phyloP scores from a whole-genome alignment of 306 rosid genomes.

The Pterocarpus santalinus region DNA sequence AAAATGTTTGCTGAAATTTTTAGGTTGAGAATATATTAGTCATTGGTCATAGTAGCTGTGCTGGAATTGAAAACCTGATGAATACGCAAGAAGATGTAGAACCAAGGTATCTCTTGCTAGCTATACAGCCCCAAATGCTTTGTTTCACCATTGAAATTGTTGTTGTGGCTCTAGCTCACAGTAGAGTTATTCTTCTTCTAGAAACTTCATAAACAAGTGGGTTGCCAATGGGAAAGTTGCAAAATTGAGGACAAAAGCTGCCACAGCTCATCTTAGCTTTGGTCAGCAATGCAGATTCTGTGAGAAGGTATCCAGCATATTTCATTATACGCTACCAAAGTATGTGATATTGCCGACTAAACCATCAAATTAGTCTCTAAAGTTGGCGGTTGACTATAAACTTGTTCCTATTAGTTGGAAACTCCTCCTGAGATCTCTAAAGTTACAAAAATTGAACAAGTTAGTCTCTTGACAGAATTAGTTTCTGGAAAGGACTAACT shows the following conservation, averaged over 20 bases:
- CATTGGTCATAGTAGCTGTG: conserved; percentile 92
- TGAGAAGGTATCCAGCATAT: conserved; percentile 72
- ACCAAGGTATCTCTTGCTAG: conserved; percentile 60
- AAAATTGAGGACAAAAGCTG: conserved; percentile 69
- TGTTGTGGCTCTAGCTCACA: not conserved
- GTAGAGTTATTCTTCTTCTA: conserved; percentile 36
- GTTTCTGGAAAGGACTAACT: no score
- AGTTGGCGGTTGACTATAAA: no score
- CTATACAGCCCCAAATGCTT: not conserved
- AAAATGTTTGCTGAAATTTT: conserved; percentile 38
- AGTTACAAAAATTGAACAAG: no score
- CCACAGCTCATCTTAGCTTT: conserved; percentile 70
- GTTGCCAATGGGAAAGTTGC: conserved; percentile 71
- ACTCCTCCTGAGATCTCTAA: no score
- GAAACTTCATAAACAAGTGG: conserved; percentile 81
- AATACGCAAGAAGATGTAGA: conserved; percentile 67
- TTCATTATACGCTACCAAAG: not conserved
- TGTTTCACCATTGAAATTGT: conserved; percentile 7
- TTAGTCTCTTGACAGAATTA: no score
- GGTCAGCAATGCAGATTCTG: conserved; percentile 84
- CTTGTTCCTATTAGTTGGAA: no score
- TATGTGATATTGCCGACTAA: not conserved
- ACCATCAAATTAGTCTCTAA: no score
- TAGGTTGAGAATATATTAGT: conserved; percentile 88
- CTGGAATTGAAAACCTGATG: conserved; percentile 90